Base-by-base conservation (phyloP, 2,329 filamentous ascomycete species). In the Elsinoe ampelina region DNA sequence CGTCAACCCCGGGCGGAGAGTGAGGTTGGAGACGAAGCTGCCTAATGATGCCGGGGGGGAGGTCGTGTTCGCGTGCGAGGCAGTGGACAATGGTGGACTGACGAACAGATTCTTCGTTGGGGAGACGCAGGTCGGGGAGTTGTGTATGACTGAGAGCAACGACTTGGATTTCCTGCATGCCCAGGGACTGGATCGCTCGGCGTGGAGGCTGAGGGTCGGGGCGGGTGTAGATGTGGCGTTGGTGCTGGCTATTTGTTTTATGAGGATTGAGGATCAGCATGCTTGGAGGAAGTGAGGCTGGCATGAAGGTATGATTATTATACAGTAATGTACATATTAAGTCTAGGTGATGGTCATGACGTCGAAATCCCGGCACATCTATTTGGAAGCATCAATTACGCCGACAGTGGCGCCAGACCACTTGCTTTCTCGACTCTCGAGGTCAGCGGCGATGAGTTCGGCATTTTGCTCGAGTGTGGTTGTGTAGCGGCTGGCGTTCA, bases 381-480 rank as follows among this genome's bases (percentile, higher is more conserved):
- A 57, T 36, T 50, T 57, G 26, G 26, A 63, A 34, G 22, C 59
- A 55, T 69, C 63, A 51, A 70, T 72, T 26, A 72, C 58, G 15
- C 69, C 70, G 2, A 74, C 72, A 17, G 61, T 66, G 48, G 59
- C 63, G 22, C 71, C 70, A 55, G 65, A 63, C 64, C 68, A 72
- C 42, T 61, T 59, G 20, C 65, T 66, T 39, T 66, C 62, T 1
- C 45, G 52, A 32, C 34, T 63, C 58, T 67, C 69, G 43, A 75
- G 63, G 62, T 75, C 72, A 43, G 61, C 64, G 11, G 72, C 71
- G 42, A 75, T 66, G 47, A 74, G 71, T n/a, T 74, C 73, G 1
- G 72, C 73, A 57, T 70, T 69, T 57, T 71, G 67, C 59, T 75
- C 72, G 8, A 73, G 66, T 11, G 67, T 71, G 2, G 69, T 72